Conservation (phyloP, 192 early-diverging fungal species). For the Umbelopsis sp. region DNA sequence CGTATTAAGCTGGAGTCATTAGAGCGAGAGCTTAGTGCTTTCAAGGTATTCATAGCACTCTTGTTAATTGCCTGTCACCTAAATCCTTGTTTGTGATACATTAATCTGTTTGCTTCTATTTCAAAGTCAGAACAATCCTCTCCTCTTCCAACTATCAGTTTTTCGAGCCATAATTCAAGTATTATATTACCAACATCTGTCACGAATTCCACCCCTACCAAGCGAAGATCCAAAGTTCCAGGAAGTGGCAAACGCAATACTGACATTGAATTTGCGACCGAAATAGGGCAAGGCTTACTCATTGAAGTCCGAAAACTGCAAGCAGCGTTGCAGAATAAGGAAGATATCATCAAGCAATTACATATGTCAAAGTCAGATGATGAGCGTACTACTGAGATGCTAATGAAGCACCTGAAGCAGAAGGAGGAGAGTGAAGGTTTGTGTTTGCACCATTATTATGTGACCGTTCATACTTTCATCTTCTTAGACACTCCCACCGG, state of each 20-base stretch:
- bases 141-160: slow-evolving; percentile 10
- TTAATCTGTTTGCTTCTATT: background rate
- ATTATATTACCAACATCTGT: slow-evolving; percentile 23
- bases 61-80: background rate
- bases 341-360: slow-evolving; percentile 40
- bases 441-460: background rate
- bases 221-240: slow-evolving; percentile 29
- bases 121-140: slow-evolving; percentile 9
- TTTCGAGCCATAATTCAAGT: slow-evolving; percentile 1
- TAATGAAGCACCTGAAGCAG: slow-evolving; percentile 46
- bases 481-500: background rate
- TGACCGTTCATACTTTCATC: background rate
- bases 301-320: slow-evolving; percentile 47
- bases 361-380: slow-evolving; percentile 50
- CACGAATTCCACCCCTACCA: slow-evolving; percentile 19
- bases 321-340: slow-evolving; percentile 44
- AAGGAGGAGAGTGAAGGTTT: slow-evolving; percentile 57
- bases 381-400: slow-evolving; percentile 52
- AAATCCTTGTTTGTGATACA: background rate
- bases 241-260: slow-evolving; percentile 22
- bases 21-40: slow-evolving; percentile 23
- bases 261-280: slow-evolving; percentile 49
- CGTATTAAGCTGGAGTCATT: slow-evolving; percentile 1
- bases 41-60: slow-evolving; percentile 2
- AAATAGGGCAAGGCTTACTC: slow-evolving; percentile 48